These are phyloP conservation scores for Aspergillus pseudoviridinutans DNA, from an alignment of 2,329 filamentous ascomycete species.

Conservation along the genomic window DNA sequence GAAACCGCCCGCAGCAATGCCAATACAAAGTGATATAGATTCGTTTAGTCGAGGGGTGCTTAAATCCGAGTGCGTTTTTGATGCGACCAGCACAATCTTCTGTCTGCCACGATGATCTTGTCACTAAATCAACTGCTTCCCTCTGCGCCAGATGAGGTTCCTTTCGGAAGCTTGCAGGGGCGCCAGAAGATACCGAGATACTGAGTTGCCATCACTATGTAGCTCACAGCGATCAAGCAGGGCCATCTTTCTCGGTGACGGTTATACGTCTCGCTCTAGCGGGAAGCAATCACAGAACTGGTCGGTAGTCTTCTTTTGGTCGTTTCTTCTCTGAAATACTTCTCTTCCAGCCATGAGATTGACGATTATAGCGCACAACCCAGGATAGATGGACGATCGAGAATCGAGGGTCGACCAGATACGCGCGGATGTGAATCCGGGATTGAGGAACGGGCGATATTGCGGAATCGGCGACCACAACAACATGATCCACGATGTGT, in stretches of 20 bases:
- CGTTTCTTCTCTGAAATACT: too few species aligned
- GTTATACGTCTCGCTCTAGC: not conserved
- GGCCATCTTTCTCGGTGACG: not conserved
- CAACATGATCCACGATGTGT: not conserved
- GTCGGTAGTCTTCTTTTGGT: too few species aligned
- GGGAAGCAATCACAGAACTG: too few species aligned
- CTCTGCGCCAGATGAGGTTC: not conserved
- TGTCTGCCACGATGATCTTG: not conserved
- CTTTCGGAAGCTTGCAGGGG: not conserved
- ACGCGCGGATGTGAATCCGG: not conserved
- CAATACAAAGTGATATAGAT: not conserved
- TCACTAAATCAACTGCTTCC: not conserved
- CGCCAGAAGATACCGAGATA: not conserved
- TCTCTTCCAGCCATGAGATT: too few species aligned
- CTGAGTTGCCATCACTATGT: not conserved
- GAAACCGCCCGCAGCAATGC: not conserved
- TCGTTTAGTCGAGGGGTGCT: not conserved
- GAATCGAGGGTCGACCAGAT: not conserved
- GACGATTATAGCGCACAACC: too few species aligned
- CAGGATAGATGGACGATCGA: not conserved
- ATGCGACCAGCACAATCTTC: not conserved
- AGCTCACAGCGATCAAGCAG: not conserved
- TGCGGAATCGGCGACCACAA: not conserved
- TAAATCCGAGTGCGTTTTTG: not conserved
- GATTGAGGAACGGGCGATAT: not conserved